A percentile compares a stretch with the other conserved stretches of the same genome.
Evolutionary conservation across 306 rosid species (phyloP).

Genomic region (Astragalus membranaceus): DNA sequence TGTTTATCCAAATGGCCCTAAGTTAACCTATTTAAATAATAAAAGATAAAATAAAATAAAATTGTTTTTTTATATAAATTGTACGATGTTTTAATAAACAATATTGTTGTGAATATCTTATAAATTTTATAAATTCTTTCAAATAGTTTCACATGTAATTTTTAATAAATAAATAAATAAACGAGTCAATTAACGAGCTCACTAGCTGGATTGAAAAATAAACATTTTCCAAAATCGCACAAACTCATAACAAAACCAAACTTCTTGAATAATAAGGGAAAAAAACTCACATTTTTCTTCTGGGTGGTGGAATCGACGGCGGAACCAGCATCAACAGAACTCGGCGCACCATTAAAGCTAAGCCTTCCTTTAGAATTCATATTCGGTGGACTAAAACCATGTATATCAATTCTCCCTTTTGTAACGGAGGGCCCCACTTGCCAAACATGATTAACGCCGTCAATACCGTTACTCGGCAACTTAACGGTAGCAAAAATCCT

Average conservation of each 20-base stretch:
- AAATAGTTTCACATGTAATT: too few species aligned
- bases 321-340: neutral
- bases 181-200: too few species aligned
- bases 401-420: neutral
- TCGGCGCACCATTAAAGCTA: slow-evolving; percentile 28
- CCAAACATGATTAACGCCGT: slow-evolving; percentile 40
- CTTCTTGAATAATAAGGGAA: neutral
- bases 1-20: too few species aligned
- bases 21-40: too few species aligned
- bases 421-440: slow-evolving; percentile 40
- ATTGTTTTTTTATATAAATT: too few species aligned
- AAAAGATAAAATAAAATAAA: too few species aligned
- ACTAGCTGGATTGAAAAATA: too few species aligned
- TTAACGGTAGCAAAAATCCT: slow-evolving; percentile 31
- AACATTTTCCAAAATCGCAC: neutral
- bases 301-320: slow-evolving; percentile 26
- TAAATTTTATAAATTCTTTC: too few species aligned
- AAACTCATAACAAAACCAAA: neutral
- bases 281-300: slow-evolving; percentile 48
- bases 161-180: too few species aligned
- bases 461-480: neutral
- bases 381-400: slow-evolving; percentile 21
- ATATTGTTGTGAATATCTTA: too few species aligned
- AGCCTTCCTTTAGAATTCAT: slow-evolving; percentile 39
- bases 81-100: too few species aligned